Evolutionary conservation across 352 stramenopile species (phyloP), one percentile per base, ranked within the genome.

Genomic region (Pythium rishiriense): DNA sequence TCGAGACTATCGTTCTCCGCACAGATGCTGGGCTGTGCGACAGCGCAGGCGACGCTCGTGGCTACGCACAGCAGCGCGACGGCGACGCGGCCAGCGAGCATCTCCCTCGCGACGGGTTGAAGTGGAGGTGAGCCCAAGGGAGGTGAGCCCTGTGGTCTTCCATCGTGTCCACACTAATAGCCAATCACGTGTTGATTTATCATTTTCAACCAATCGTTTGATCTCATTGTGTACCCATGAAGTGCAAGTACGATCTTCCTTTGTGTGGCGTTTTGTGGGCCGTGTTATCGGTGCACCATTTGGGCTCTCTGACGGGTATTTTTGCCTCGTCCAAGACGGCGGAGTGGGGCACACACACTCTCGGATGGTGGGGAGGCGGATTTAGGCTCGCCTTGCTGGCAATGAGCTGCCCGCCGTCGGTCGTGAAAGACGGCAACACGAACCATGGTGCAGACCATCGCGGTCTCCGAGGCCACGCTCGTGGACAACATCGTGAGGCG

Each of bases 361-460:
- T 37, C 6, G 33, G 3, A 14, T 39, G 6, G 11, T 6, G 33
- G 10, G 17, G 33, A 4, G 33, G 37, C n/a, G 19, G 19, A 43
- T 43, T 43, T 43, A 43, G 37, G 37, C 15, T 43, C n/a, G 37
- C 37, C 37, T 43, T 35, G 10, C 31, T n/a, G 37, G 37, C 37
- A n/a, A 43, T 43, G 37, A 12, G n/a, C 37, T 17, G 37, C 14
- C 6, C 37, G 37, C n/a, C 37, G 19, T 21, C 2, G 33, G 33
- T 39, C 4, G 3, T 21, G 15, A 43, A 19, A 12, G 37, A 12
- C 37, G 37, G 14, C 37, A 17, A 22, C 33, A 22, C n/a, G 12
- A 17, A 58, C 11, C 24, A 84, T 85, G 77, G 79, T 84, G 62
- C 76, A 87, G 54, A 84, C 74, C 28, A 72, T 87, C 65, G 59